Percentiles rank a stretch among this genome's conserved stretches.
These are phyloP conservation scores for Boletus mariae DNA, from an alignment of 1,284 basidiomycete species.

Conservation along the genomic window DNA sequence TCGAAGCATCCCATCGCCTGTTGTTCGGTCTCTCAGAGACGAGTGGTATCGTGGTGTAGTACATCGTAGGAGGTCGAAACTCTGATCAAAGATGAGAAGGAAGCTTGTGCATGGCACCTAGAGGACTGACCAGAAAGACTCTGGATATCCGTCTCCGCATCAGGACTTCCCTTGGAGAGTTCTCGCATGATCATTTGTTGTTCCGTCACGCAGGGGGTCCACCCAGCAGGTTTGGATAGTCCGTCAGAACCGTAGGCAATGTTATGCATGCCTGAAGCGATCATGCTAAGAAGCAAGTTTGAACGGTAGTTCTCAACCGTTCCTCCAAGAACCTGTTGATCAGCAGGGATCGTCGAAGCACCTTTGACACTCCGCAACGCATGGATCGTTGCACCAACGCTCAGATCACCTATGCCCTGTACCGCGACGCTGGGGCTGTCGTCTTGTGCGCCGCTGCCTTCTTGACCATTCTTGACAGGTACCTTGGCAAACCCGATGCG, in stretches of 20 bases:
- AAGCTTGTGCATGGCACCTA: neutral
- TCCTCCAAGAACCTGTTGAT: conserved; percentile 88
- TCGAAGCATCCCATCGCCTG: conserved; percentile 90
- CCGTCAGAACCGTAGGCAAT: conserved; percentile 50
- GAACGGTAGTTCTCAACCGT: conserved; percentile 92
- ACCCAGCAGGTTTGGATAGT: conserved; percentile 55
- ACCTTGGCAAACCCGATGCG: conserved; percentile 96
- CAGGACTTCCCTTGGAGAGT: conserved; percentile 71
- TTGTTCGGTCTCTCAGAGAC: conserved; percentile 81
- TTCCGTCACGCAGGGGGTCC: conserved; percentile 72
- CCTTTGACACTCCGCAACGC: conserved; percentile 84
- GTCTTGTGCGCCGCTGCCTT: conserved; percentile 57
- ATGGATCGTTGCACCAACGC: conserved; percentile 80
- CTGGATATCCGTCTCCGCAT: conserved; percentile 80
- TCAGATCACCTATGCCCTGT: conserved; percentile 76
- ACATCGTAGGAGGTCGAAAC: conserved; percentile 84
- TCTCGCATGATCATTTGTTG: conserved; percentile 97
- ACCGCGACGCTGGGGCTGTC: conserved; percentile 63
- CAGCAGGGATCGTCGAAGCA: conserved; percentile 81
- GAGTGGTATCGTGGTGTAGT: conserved; percentile 89
- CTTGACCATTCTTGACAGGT: conserved; percentile 80
- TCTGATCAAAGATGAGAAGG: conserved; percentile 42
- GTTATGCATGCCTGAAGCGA: conserved; percentile 79
- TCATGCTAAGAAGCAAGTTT: conserved; percentile 86
- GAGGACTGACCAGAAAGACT: conserved; percentile 71